Evolutionary conservation across 2,329 filamentous ascomycete species (phyloP), one percentile per base, ranked within the genome.

Genomic region (Ophiostoma tasmaniense): DNA sequence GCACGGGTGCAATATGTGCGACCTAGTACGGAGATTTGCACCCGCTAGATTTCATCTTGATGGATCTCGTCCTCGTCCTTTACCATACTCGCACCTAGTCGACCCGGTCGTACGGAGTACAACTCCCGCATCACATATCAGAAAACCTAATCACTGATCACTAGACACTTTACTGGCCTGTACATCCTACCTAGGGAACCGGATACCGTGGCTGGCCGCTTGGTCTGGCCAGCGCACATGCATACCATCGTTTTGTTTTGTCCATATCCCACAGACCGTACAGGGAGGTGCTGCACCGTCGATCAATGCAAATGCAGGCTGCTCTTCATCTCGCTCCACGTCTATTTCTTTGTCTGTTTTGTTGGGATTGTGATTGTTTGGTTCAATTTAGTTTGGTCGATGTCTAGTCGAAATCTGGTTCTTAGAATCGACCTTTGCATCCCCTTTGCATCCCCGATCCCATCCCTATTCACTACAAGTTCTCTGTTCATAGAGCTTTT

Each of bases 261-360:
- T 68, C 37, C 59, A 30, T 61, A 61, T 61, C 55, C 25, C 55
- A 61, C 50, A 55, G 50, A 55, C 50, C 50, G n/a, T 14, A 55
- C 50, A 55, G n/a, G 50, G n/a, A 55, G 61, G 64, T 68, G 39
- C 61, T 68, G 67, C 67, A 65, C 2, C 64, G 67, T 45, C 67
- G 67, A 65, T 68, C 67, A 39, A 30, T 61, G 50, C 50, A 28
- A 22, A 22, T 55, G 55, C 25, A 30, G 50, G 50, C 50, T 61
- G 55, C 25, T 61, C 55, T 61, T 61, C 55, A 61, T 30, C 55
- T 61, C 25, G 14, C 55, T 14, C 25, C 25, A 55, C 22, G 13
- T 17, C 14, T 14, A 25, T 61, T 61, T 33, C 22, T 61, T 61
- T 61, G 55, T 30, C 17, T 61, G 14, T 45, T 45, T 45, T 45